Base-by-base conservation (phyloP, 768 basidiomycete genomes). In the Clavulina sp. region DNA sequence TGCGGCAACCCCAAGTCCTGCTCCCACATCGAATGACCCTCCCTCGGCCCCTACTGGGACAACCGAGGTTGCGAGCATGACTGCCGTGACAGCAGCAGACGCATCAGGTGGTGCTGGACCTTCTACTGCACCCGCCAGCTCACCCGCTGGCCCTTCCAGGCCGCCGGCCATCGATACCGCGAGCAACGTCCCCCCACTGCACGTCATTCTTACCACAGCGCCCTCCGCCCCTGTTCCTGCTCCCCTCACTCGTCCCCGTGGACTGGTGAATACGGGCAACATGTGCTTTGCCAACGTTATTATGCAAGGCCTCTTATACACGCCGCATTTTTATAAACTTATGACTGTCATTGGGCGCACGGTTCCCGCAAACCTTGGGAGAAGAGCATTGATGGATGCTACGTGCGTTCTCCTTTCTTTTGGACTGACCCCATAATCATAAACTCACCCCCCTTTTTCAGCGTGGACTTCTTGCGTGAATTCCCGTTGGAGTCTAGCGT, bases 241-340 rank as follows among this genome's bases (percentile, higher is more conserved):
- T 50, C 59, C 65, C 2, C 65, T 63, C 46, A 74, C 85, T 31
- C 69, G 71, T 4, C 77, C 86, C 0, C 72, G 92, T 13, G 93
- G 93, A 3, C 67, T 99, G 47, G 72, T 97, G 58, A 99, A 99
- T 65, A 82, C 77, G 2, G 92, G 93, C 0, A 99, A 99, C 65
- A 81, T 96, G 80, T 99, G 93, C 63, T 99, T 96, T 61, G 91
- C 91, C 28, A 99, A 96, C 60, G 79, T 89, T 0, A 84, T 96
- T 23, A 69, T 99, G 29, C 93, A 97, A 67, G 77, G 84, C 1
- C 71, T 99, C 28, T 75, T 92, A 0, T 93, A 89, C 64, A 88
- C 83, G 58, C 73, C 75, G n/a, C 86, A 84, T 1, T 96, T 97
- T 64, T 78, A 80, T 60, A 71, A 71, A 43, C 64, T 96, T 32